phyloP scores from a whole-genome alignment of 2,329 filamentous ascomycete species.

The Ophiocordyceps robertsii region DNA sequence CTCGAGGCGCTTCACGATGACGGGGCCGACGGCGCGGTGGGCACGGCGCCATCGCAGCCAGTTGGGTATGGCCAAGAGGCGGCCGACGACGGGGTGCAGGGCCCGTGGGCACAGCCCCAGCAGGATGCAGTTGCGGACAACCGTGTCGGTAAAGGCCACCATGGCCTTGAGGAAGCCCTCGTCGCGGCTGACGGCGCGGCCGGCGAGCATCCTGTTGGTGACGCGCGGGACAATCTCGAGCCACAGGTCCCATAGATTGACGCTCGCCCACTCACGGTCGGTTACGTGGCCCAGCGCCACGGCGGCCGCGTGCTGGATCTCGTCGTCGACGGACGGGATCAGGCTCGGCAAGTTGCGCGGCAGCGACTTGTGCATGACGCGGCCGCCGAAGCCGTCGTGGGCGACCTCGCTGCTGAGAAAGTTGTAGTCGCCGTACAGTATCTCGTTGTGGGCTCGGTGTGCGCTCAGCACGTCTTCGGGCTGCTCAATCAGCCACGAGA shows the following conservation, averaged over 20 bases:
- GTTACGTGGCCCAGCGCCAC: constrained; percentile 18
- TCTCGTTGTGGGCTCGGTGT: constrained; percentile 24
- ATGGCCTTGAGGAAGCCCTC: constrained; percentile 31
- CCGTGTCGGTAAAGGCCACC: constrained; percentile 33
- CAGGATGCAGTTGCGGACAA: constrained; percentile 30
- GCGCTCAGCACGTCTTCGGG: constrained; percentile 29
- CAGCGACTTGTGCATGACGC: constrained; percentile 29
- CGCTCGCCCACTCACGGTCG: constrained; percentile 19
- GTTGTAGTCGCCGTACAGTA: constrained; percentile 25
- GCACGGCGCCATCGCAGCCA: constrained; percentile 32
- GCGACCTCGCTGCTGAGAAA: constrained; percentile 23
- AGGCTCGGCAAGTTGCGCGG: constrained; percentile 24
- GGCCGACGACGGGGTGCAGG: constrained; percentile 35
- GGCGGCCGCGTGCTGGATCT: constrained; percentile 23
- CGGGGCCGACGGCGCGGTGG: constrained; percentile 23
- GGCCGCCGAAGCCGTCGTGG: constrained; percentile 23
- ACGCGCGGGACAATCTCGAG: constrained; percentile 26
- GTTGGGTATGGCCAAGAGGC: constrained; percentile 28
- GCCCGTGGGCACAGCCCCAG: constrained; percentile 31
- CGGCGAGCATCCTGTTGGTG: constrained; percentile 30
- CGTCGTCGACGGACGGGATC: constrained; percentile 26
- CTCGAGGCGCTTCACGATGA: constrained; percentile 34
- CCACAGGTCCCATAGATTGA: constrained; percentile 32
- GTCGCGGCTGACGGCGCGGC: constrained; percentile 24
- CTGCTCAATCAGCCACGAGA: constrained; percentile 31